These are phyloP conservation scores for Elsinoe perseae DNA, from an alignment of 2,329 filamentous ascomycete species.

Conservation along the genomic window DNA sequence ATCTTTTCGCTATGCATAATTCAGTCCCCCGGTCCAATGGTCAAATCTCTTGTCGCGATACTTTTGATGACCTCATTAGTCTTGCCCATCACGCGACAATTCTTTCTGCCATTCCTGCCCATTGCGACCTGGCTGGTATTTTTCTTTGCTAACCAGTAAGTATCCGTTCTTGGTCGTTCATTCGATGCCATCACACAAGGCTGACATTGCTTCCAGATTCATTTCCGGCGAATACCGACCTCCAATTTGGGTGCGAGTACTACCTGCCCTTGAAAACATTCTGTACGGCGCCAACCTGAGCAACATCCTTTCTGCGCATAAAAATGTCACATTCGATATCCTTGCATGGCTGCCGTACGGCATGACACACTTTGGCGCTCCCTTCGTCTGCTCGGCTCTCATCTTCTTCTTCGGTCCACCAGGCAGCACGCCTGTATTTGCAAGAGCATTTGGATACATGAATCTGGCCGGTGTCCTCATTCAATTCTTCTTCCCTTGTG, in stretches of 20 bases:
- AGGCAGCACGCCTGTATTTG: constrained; percentile 75
- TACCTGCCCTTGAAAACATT: constrained; percentile 92
- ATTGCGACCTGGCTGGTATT: constrained; percentile 82
- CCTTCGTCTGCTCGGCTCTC: constrained; percentile 66
- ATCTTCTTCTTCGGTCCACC: constrained; percentile 88
- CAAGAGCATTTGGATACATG: constrained; percentile 84
- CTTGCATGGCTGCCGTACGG: constrained; percentile 93
- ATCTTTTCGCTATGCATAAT: constrained; percentile 81
- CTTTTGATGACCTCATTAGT: constrained; percentile 62
- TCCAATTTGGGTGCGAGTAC: constrained; percentile 89
- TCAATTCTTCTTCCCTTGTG: constrained; percentile 86
- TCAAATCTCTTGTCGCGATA: constrained; percentile 66
- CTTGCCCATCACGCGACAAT: constrained; percentile 79
- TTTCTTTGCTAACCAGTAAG: constrained; percentile 89
- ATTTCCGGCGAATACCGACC: constrained; percentile 82
- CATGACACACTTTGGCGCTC: constrained; percentile 79
- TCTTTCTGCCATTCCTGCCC: constrained; percentile 78
- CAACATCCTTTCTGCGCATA: constrained; percentile 88
- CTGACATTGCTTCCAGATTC: constrained; percentile 51
- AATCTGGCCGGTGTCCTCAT: constrained; percentile 80
- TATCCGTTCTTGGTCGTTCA: constrained; percentile 22
- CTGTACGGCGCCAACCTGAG: constrained; percentile 92
- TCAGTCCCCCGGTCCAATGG: constrained; percentile 64
- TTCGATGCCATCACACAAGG: neutral
- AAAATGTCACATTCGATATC: constrained; percentile 73